Base-by-base conservation (phyloP, 495 filamentous ascomycete genomes). In the Xylaria telfairii region DNA sequence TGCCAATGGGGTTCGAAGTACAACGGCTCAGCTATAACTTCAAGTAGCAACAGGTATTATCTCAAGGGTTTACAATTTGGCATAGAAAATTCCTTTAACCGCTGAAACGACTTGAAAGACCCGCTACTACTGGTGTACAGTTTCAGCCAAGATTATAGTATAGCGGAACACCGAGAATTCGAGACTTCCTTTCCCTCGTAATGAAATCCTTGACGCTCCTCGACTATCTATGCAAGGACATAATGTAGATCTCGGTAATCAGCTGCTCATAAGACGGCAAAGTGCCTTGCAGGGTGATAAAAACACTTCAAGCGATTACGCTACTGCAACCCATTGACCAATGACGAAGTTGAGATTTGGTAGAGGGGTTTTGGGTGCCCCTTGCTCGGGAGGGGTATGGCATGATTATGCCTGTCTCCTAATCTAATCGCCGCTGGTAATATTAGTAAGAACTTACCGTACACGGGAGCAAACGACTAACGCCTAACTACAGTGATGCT, bases 361-460 rank as follows among this genome's bases (percentile, higher is more conserved):
- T 9, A 8, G 56, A 59, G 56, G 26, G 54, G 56, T 37, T 15
- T 21, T 37, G 21, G 32, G 19, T 28, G 19, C 56, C 17, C 30
- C 32, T 4, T 4, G 17, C 5, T 34, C 30, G 28, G 54, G 12
- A 34, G 54, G 44, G 44, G 54, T 32, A 57, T 37, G 54, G 30
- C 19, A 57, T 34, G 28, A 32, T 57, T 7, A 5, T 32, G 28
- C 54, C 37, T 59, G 19, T 21, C 56, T 15, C 21, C 56, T n/a
- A 59, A 59, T n/a, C 56, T 59, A 59, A 59, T 59, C 56, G 56
- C 56, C 30, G 56, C 9, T n/a, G 15, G 32, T 37, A n/a, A 0
- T 37, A 59, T 59, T 59, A 37, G 17, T 59, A 37, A 59, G 51
- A 54, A 59, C 30, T 59, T 8, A 37, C 56, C 32, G 56, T 59